Evolutionary conservation across 2,329 filamentous ascomycete species (phyloP).

Genomic region (Ophiocordyceps camponoti-floridani): DNA sequence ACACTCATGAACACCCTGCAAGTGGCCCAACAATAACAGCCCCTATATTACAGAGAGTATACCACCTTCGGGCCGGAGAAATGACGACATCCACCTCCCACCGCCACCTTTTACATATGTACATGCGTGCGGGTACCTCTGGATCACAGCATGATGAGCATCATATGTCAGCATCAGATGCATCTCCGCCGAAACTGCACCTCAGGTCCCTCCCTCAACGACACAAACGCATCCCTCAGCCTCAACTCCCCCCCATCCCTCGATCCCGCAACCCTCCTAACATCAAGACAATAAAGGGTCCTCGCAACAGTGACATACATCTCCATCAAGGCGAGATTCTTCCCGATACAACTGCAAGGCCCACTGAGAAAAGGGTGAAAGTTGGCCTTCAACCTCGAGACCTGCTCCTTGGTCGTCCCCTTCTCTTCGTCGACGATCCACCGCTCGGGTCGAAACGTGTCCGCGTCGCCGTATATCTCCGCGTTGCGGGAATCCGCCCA

Average conservation of each 20-base stretch:
- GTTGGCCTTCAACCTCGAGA: neutral
- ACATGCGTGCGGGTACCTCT: no score
- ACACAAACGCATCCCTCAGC: neutral
- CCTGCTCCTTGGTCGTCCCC: neutral
- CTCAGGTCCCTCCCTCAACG: neutral
- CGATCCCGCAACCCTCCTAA: neutral
- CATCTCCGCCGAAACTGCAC: neutral
- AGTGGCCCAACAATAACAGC: no score
- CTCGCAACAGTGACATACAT: neutral
- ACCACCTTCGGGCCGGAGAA: no score
- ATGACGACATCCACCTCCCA: no score
- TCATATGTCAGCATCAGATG: no score
- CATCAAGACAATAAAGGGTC: neutral
- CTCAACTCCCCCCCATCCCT: neutral
- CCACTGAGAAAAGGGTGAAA: neutral
- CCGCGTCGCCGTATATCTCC: neutral
- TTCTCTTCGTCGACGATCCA: neutral
- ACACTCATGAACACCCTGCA: no score
- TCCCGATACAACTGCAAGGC: neutral
- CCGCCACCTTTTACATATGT: no score
- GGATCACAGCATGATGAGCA: no score
- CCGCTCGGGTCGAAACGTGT: neutral
- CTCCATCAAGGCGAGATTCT: neutral
- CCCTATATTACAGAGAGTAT: no score
- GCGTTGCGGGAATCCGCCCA: neutral